phyloP scores from a whole-genome alignment of 305 asterid species.

The Fraxinus nigra region DNA sequence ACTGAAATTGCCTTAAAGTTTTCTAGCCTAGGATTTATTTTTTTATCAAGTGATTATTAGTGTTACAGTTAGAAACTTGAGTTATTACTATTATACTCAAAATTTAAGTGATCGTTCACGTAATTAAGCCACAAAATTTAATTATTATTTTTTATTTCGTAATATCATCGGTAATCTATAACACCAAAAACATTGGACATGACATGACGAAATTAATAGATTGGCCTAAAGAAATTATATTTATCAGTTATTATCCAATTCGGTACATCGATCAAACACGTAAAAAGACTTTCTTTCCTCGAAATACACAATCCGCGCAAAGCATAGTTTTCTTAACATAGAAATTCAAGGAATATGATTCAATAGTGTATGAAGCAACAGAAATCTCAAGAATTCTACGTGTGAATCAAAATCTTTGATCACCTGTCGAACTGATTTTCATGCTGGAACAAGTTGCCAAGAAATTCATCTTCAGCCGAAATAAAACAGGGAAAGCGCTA shows the following conservation, averaged over 20 bases:
- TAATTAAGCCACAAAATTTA: background rate
- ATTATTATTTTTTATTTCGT: background rate
- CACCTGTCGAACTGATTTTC: slow-evolving; percentile 1
- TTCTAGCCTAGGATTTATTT: no score
- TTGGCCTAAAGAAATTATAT: background rate
- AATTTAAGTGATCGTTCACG: no score
- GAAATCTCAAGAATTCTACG: slow-evolving; percentile 14
- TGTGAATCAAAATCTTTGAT: slow-evolving; percentile 16
- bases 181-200: background rate
- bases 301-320: background rate
- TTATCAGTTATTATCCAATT: background rate
- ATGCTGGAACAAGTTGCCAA: slow-evolving; percentile 43
- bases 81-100: no score
- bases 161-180: background rate
- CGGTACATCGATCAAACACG: background rate
- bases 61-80: no score
- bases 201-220: background rate
- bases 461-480: slow-evolving; percentile 31
- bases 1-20: no score
- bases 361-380: background rate
- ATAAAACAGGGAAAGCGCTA: background rate
- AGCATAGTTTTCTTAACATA: background rate
- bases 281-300: background rate
- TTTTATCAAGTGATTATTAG: no score
- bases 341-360: slow-evolving; percentile 16